phyloP scores from a whole-genome alignment of 2,329 filamentous ascomycete species.

The Aspergillus brasiliensis region DNA sequence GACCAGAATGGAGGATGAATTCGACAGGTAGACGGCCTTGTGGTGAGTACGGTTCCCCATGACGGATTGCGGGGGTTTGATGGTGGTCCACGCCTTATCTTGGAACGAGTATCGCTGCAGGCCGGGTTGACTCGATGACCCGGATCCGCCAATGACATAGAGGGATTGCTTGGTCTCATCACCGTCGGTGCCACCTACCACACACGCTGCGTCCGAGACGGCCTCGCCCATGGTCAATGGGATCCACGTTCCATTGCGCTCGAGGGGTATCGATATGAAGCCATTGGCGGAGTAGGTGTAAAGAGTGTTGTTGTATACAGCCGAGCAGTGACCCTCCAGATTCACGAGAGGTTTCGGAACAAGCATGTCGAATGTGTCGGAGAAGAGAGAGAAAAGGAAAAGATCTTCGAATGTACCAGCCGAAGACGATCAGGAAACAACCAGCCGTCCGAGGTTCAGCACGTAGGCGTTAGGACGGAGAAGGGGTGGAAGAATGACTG shows the following conservation, averaged over 20 bases:
- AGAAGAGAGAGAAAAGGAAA: conserved; percentile 10
- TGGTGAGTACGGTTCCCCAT: conserved; percentile 74
- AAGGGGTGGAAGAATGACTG: conserved; percentile 31
- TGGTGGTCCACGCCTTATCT: conserved; percentile 60
- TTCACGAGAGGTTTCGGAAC: conserved; percentile 69
- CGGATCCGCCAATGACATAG: conserved; percentile 79
- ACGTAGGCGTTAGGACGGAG: conserved; percentile 15
- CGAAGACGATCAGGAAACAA: conserved; percentile 28
- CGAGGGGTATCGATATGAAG: conserved; percentile 73
- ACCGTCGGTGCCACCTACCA: conserved; percentile 64
- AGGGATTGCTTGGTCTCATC: conserved; percentile 64
- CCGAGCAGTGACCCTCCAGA: conserved; percentile 77
- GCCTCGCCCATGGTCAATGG: conserved; percentile 65
- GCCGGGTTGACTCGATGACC: conserved; percentile 65
- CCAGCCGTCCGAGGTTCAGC: conserved; percentile 28
- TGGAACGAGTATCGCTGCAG: conserved; percentile 69
- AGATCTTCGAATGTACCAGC: conserved; percentile 32
- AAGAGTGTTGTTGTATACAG: conserved; percentile 76
- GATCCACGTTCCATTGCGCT: conserved; percentile 72
- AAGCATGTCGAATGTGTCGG: conserved; percentile 58
- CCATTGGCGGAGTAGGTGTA: conserved; percentile 77
- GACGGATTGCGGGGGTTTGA: conserved; percentile 54
- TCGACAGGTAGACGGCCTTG: conserved; percentile 72
- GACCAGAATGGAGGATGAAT: conserved; percentile 71
- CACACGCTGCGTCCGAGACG: conserved; percentile 76